Evolutionary conservation across 192 early-diverging fungal species (phyloP), one percentile per base, ranked within the genome.

Genomic region (Borealophlyctis nickersoniae): DNA sequence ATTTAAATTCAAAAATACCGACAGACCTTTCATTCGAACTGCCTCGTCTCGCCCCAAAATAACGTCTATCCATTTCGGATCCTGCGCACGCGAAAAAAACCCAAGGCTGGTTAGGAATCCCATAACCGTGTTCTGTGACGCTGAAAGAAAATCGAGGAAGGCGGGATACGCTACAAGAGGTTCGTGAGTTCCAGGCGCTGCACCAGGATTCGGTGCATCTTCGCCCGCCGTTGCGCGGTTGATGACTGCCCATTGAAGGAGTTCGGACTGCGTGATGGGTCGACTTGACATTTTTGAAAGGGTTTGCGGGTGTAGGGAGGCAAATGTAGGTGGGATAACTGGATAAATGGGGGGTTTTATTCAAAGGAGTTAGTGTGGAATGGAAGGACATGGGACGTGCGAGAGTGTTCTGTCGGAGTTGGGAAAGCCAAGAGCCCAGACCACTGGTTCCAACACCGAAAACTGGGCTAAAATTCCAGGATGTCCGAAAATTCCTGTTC

Each of bases 1-100:
- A 72, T 22, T 19, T 39, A 11, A 69, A 59, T 7, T 9, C 23
- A 13, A 3, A 27, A 30, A 23, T 7, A 56, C 0, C 9, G 7
- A 3, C 26, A 24, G 63, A 84, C 82, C 82, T 68, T 83, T 83
- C 93, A 98, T 96, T 51, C 83, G 78, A 16, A 85, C 85, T 3
- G 92, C 83, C 50, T 94, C 95, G 29, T 90, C 86, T 72, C 93
- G 94, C 26, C 96, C 96, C 28, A 99, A 78, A 58, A 99, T 95
- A 16, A 88, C 86, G 34, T 99, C 93, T 51, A 99, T 78, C 66
- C 96, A 76, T 45, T 81, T 91, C 1, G 95, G 88, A 70, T 98
- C 94, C 60, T 86, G 68, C 24, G 62, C 22, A 72, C 14, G 61
- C 35, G 26, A 4, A 64, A 29, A 27, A 24, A 31, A 48, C 33